Base-by-base conservation (phyloP, 495 filamentous ascomycete species). In the Hyphodiscus hymeniophilus region DNA sequence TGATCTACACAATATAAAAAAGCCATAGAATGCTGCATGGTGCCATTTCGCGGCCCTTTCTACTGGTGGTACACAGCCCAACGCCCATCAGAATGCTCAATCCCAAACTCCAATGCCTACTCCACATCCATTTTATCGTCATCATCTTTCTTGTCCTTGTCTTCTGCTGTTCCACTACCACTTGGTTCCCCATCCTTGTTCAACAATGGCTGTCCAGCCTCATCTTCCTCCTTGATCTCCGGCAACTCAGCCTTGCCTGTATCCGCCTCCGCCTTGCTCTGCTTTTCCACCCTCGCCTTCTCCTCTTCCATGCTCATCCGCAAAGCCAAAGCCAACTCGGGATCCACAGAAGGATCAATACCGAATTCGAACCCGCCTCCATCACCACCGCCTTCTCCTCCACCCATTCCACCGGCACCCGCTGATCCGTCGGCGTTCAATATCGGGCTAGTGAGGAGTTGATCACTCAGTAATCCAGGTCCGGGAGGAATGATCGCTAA, bases 301-400 rank as follows among this genome's bases (percentile, higher is more conserved):
- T 94, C 92, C 60, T 97, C 94, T 64, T 99, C 94, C 77, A 94
- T 85, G 61, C 87, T 94, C 86, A 99, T 91, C 50, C 92, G 79
- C 62, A 98, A 71, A n/a, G 94, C 92, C 46, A 98, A 75, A 2
- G 92, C 92, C 62, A 98, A 63, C 62, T 97, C 92, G 23, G 92
- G 92, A 63, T 98, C 92, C 47, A 80, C 72, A 63, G 76, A 84
- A 50, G 75, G 89, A 71, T 84, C 85, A 63, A 86, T 83, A 57
- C 75, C 86, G 68, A 81, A 94, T 63, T 84, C 84, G 59, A 76
- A 81, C 12, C 63, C 57, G 22, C 63, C 68, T 23, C 71, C 75
- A 39, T 69, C 76, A 15, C 74, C 80, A 41, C 76, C 81, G 3
- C 75, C 79, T 38, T 63, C 75, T 10, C 66, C 76, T 30, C 66